Conservation (phyloP, 805 yeast genomes). For the Saccharomycopsis malanga region DNA sequence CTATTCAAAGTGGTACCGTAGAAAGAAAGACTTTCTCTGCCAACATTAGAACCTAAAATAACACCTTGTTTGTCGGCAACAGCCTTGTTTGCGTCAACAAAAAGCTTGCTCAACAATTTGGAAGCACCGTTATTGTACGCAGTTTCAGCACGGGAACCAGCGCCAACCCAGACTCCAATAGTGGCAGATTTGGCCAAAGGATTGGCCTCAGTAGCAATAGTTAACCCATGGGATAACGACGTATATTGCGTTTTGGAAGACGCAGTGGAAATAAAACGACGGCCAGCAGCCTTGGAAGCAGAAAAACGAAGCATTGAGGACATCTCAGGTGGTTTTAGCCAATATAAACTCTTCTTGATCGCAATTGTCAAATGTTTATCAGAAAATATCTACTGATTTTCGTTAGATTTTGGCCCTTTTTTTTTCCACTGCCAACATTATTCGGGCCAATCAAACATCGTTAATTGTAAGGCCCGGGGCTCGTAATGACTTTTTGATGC, state of each 20-base stretch:
- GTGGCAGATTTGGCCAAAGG: conserved; percentile 50
- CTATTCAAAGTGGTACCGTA: conserved; percentile 48
- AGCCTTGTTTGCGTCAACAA: conserved; percentile 32
- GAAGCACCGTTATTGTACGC: conserved; percentile 79
- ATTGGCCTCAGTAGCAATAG: conserved; percentile 63
- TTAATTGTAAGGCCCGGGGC: no score
- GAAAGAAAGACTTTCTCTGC: conserved; percentile 60
- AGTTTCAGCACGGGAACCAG: conserved; percentile 77
- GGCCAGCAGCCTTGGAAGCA: conserved; percentile 24
- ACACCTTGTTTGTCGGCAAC: conserved; percentile 47
- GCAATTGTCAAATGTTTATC: no score
- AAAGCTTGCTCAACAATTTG: conserved; percentile 48
- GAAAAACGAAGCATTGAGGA: no score
- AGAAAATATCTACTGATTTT: no score
- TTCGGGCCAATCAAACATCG: no score
- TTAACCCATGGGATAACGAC: conserved; percentile 64
- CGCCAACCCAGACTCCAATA: conserved; percentile 63
- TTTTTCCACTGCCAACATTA: no score
- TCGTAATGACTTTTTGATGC: no score
- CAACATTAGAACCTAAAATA: conserved; percentile 43
- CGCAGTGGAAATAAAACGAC: conserved; percentile 55
- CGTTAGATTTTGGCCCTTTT: no score
- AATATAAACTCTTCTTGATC: no score
- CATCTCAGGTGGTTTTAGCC: no score
- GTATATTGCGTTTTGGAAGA: conserved; percentile 60